Conservation (phyloP, 192 early-diverging fungal genomes). For the Endogone sp. region DNA sequence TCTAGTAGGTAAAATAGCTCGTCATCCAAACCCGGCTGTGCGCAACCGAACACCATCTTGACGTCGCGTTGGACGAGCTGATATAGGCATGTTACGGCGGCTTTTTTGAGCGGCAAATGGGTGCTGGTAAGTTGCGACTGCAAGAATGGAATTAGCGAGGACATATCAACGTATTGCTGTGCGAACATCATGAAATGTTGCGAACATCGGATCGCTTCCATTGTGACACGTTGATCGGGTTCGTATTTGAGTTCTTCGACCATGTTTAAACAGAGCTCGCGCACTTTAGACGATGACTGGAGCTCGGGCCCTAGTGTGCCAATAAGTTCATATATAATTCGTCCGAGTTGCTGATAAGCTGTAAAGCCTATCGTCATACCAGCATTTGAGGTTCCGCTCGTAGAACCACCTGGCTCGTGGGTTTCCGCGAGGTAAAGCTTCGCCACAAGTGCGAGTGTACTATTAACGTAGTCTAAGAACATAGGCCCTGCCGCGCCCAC, state of each 20-base stretch:
- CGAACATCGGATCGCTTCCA: slow-evolving; percentile 81
- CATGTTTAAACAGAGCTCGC: slow-evolving; percentile 77
- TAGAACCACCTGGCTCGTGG: slow-evolving; percentile 70
- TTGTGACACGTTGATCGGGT: slow-evolving; percentile 67
- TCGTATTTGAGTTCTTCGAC: slow-evolving; percentile 79
- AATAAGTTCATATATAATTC: slow-evolving; percentile 84
- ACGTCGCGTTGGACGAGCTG: slow-evolving; percentile 80
- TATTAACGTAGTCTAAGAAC: slow-evolving; percentile 87
- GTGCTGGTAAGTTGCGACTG: slow-evolving; percentile 64
- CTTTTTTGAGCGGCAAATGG: slow-evolving; percentile 60
- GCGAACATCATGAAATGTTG: slow-evolving; percentile 91
- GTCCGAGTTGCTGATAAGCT: slow-evolving; percentile 71
- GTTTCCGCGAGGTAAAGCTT: slow-evolving; percentile 86
- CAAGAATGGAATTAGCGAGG: slow-evolving; percentile 66
- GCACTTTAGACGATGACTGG: slow-evolving; percentile 59
- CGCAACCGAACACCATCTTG: slow-evolving; percentile 60
- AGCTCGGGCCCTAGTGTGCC: slow-evolving; percentile 93
- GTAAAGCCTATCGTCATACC: slow-evolving; percentile 57
- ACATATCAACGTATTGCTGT: slow-evolving; percentile 66
- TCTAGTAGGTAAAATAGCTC: slow-evolving; percentile 80
- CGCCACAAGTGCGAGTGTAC: slow-evolving; percentile 82
- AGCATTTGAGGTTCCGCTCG: slow-evolving; percentile 57
- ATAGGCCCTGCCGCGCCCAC: slow-evolving; percentile 87
- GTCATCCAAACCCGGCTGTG: slow-evolving; percentile 63
- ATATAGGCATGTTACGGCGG: slow-evolving; percentile 80